Evolutionary conservation across 257 asterid species (phyloP).

Genomic region (Handroanthus guayacan): DNA sequence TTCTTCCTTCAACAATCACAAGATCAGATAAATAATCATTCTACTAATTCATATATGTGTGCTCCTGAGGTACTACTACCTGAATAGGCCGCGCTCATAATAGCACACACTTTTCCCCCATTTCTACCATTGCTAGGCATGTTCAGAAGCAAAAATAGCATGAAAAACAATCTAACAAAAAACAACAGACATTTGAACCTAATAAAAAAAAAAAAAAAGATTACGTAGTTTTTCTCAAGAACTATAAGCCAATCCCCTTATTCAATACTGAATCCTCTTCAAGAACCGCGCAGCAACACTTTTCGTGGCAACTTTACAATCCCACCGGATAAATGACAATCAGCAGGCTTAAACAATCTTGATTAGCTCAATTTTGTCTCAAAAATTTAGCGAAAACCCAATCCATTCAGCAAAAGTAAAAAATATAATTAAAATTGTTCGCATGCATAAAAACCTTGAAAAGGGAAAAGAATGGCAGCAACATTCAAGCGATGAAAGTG

Average conservation of each 20-base stretch:
- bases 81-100: neutral
- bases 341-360: neutral
- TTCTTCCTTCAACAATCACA: neutral
- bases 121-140: neutral
- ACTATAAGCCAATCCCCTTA: neutral
- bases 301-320: neutral
- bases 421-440: neutral
- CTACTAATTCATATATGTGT: neutral
- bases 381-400: neutral
- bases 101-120: neutral
- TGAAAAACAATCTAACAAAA: neutral
- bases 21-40: neutral
- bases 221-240: neutral
- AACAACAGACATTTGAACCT: neutral
- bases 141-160: neutral
- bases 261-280: neutral
- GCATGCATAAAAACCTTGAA: too few species aligned
- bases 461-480: neutral
- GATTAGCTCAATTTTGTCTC: neutral
- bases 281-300: neutral
- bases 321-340: neutral
- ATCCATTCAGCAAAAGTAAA: neutral
- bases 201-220: neutral
- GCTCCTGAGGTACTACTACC: neutral
- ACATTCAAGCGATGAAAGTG: neutral